A percentile compares a stretch with the other conserved stretches of the same genome.
These are phyloP conservation scores for Heimioporus retisporus DNA, from an alignment of 1,284 basidiomycete genomes.

Conservation along the genomic window DNA sequence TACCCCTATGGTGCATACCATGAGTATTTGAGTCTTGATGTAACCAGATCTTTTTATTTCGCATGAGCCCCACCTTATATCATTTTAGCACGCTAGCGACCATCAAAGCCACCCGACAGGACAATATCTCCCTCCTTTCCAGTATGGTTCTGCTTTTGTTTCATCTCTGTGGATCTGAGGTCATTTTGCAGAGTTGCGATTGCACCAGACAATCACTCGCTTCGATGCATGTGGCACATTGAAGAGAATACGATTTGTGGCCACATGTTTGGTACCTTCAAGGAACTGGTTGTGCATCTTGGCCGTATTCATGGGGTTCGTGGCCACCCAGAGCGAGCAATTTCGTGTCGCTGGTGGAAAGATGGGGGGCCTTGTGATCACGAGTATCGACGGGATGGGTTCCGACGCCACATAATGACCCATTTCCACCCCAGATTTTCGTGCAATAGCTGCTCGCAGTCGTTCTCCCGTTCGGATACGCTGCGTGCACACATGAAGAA, in stretches of 20 bases:
- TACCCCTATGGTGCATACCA: background rate
- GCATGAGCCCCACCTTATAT: too few relatives aligned
- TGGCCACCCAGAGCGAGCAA: background rate
- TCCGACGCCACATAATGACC: constrained; percentile 9
- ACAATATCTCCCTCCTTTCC: background rate
- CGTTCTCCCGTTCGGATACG: too few relatives aligned
- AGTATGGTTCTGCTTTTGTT: background rate
- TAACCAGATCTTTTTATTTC: too few relatives aligned
- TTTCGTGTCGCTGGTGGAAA: constrained; percentile 12
- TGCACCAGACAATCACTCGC: background rate
- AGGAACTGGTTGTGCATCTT: constrained; percentile 11
- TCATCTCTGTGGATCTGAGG: background rate
- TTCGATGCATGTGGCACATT: constrained; percentile 19
- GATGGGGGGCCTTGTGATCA: background rate
- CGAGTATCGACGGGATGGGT: constrained; percentile 2
- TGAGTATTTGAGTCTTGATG: background rate
- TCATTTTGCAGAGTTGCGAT: background rate
- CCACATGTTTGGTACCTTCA: background rate
- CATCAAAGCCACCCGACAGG: too few relatives aligned
- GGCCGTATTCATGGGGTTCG: background rate
- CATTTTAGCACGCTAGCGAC: too few relatives aligned
- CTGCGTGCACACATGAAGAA: too few relatives aligned
- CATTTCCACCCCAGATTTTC: background rate
- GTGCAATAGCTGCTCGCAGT: constrained; percentile 4
- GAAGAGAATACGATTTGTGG: constrained; percentile 3